Evolutionary conservation across 768 basidiomycete genomes (phyloP), one percentile per base, ranked within the genome.

Genomic region (Coprinopsis cinerea): DNA sequence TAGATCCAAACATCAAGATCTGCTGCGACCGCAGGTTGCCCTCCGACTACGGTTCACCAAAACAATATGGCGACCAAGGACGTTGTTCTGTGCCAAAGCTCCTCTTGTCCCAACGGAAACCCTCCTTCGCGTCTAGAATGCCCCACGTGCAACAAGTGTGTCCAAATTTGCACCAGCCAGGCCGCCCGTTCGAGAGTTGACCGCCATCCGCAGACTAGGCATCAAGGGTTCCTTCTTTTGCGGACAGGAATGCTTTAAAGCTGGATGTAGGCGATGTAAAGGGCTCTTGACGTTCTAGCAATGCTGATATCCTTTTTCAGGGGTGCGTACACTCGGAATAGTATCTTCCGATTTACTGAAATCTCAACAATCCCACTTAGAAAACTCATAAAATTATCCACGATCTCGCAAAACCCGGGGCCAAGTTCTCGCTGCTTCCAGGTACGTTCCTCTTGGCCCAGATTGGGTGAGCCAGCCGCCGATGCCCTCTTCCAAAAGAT

Each of bases 241-340:
- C 56, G 82, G 84, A 22, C 95, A 98, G 67, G 91, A 89, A 44
- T 98, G 95, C 69, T 97, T 97, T 80, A 97, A 96, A 68, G 78
- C 83, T 41, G 85, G 80, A 65, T 98, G 95, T 94, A 65, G 73
- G 92, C 75, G 43, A 47, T 44, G 41, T 28, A 15, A 37, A 32
- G 46, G 39, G 51, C 2, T 18, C 24, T 15, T n/a, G 11, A 43
- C 9, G 2, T n/a, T 24, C 47, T 55, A 50, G 39, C 52, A 53
- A 40, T 17, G 52, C 44, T 47, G 51, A 47, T 26, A 32, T 26
- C 40, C 34, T 52, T 49, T 49, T 39, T 51, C 41, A 73, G 72
- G 73, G 71, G 73, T 67, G 51, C 49, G 65, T 59, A 40, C 3
- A 36, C 5, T 14, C 22, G 15, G 40, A 24, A 32, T 18, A 6